Percentiles rank a stretch among this genome's conserved stretches.
These are phyloP conservation scores for Volvariella surrecta DNA, from an alignment of 1,284 basidiomycete species.

Conservation along the genomic window DNA sequence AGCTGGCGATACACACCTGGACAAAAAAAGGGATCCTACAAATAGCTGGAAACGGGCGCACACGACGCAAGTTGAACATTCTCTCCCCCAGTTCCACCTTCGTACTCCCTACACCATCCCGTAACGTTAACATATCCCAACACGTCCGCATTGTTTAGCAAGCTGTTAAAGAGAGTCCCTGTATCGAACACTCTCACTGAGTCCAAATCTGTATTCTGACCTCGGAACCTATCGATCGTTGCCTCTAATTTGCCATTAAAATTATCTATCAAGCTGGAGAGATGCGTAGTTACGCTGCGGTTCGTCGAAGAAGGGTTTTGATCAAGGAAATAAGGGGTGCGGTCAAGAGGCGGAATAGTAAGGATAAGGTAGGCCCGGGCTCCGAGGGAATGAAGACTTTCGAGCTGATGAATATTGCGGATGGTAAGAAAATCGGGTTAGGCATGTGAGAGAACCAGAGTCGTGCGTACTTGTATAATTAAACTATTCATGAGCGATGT, in stretches of 20 bases:
- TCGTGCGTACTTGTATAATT: conserved; percentile 38
- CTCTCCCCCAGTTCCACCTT: conserved; percentile 41
- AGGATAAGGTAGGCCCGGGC: conserved; percentile 59
- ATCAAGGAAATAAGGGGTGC: conserved; percentile 44
- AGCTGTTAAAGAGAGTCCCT: conserved; percentile 45
- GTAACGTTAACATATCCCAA: conserved; percentile 52
- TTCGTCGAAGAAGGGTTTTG: conserved; percentile 30
- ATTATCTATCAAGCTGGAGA: conserved; percentile 28
- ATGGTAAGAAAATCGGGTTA: not conserved
- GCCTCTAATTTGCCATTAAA: conserved; percentile 41
- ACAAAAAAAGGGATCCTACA: conserved; percentile 32
- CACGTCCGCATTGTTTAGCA: conserved; percentile 40
- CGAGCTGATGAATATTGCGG: conserved; percentile 29
- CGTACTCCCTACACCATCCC: conserved; percentile 51
- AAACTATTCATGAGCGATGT: conserved; percentile 42
- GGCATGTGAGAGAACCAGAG: not conserved
- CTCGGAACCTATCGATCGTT: conserved; percentile 31
- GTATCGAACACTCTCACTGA: conserved; percentile 44
- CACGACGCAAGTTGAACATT: conserved; percentile 47
- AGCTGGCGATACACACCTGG: not conserved
- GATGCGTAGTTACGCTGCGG: conserved; percentile 23
- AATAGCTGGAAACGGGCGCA: conserved; percentile 55
- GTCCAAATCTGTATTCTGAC: conserved; percentile 32
- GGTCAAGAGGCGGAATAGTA: conserved; percentile 56
- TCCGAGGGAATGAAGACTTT: conserved; percentile 42